These are phyloP conservation scores for Xylariaceae sp. DNA, from an alignment of 2,329 filamentous ascomycete genomes.

Conservation along the genomic window DNA sequence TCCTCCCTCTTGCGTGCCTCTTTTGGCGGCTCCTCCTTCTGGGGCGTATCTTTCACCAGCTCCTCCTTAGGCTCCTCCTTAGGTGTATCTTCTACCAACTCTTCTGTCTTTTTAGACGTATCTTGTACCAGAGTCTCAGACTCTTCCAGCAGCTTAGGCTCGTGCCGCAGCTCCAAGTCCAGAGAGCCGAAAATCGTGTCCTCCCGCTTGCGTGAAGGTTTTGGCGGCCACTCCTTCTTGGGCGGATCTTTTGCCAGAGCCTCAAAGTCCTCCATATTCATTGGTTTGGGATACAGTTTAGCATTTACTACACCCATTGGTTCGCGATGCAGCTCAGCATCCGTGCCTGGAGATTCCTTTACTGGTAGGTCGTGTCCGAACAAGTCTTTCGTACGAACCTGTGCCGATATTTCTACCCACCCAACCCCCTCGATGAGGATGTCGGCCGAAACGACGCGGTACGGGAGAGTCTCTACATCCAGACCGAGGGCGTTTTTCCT, in stretches of 20 bases:
- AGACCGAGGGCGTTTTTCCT: slow-evolving; percentile 55
- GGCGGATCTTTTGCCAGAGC: slow-evolving; percentile 11
- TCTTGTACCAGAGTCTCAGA: not conserved
- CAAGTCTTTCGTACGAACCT: slow-evolving; percentile 61
- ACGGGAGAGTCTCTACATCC: slow-evolving; percentile 66
- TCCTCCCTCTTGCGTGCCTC: too few relatives aligned
- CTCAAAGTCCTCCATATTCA: slow-evolving; percentile 7
- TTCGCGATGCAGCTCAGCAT: slow-evolving; percentile 15
- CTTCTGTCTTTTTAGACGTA: too few relatives aligned
- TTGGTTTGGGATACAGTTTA: too few relatives aligned
- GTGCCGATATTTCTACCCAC: slow-evolving; percentile 83
- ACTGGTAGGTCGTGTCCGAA: slow-evolving; percentile 20
- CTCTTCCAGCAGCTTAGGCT: not conserved
- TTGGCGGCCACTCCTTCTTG: slow-evolving; percentile 6
- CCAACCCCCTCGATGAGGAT: slow-evolving; percentile 87
- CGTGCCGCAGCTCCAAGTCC: not conserved
- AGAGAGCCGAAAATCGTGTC: not conserved
- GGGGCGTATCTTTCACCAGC: too few relatives aligned
- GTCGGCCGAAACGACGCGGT: slow-evolving; percentile 72
- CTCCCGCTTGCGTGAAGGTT: too few relatives aligned
- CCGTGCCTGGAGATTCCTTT: slow-evolving; percentile 11
- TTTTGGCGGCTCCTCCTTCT: too few relatives aligned
- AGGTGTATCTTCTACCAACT: too few relatives aligned
- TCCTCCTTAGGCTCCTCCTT: too few relatives aligned
- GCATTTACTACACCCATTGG: slow-evolving; percentile 21